Evolutionary conservation across 2,329 filamentous ascomycete genomes (phyloP).

Genomic region (Alternaria brassicae): DNA sequence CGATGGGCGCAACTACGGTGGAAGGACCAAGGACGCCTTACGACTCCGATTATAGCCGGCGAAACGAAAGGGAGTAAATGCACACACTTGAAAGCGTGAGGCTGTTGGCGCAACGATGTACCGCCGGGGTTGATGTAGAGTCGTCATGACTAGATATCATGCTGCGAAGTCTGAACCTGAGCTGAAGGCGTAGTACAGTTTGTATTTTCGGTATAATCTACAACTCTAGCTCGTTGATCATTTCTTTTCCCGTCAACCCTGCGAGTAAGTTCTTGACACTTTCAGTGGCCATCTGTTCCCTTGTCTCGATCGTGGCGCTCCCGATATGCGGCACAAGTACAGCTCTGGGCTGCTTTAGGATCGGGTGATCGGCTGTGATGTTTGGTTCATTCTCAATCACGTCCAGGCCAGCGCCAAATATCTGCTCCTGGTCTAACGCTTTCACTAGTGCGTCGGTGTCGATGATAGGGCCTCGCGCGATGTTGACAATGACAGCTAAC

Average conservation of each 20-base stretch:
- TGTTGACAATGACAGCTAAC: constrained; percentile 63
- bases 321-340: constrained; percentile 67
- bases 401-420: constrained; percentile 62
- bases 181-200: neutral
- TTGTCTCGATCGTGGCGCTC: constrained; percentile 64
- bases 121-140: neutral
- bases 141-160: accelerated
- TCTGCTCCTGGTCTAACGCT: constrained; percentile 58
- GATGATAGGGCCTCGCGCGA: constrained; percentile 63
- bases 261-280: constrained; percentile 62
- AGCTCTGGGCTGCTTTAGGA: constrained; percentile 56
- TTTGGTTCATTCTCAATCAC: constrained; percentile 64
- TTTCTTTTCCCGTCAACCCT: constrained; percentile 30
- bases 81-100: neutral
- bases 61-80: neutral
- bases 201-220: constrained; percentile 2
- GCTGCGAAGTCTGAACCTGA: neutral
- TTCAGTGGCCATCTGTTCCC: constrained; percentile 65
- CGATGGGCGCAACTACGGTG: constrained; percentile 4
- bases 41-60: neutral
- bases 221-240: constrained; percentile 41
- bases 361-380: constrained; percentile 55
- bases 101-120: neutral
- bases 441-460: constrained; percentile 62
- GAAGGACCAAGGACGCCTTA: constrained; percentile 2